These are phyloP conservation scores for Ceratocystis cacaofunesta DNA, from an alignment of 2,329 filamentous ascomycete genomes.

Conservation along the genomic window DNA sequence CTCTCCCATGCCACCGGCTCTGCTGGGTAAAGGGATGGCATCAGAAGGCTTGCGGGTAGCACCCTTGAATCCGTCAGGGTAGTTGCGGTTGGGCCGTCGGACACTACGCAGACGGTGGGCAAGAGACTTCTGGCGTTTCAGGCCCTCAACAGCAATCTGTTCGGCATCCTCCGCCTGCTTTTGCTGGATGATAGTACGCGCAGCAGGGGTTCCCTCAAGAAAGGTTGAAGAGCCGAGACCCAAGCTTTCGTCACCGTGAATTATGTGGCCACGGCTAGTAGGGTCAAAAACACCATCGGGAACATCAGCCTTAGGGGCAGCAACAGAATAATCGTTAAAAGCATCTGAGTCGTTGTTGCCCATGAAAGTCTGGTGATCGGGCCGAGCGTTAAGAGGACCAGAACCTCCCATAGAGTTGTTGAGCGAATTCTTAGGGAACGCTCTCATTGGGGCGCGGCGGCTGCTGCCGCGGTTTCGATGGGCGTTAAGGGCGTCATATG, in stretches of 20 bases:
- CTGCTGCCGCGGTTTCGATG: constrained; percentile 78
- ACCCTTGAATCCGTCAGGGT: constrained; percentile 27
- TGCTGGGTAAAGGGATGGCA: constrained; percentile 20
- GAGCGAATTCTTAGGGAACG: constrained; percentile 79
- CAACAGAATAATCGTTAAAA: constrained; percentile 61
- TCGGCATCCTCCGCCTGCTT: constrained; percentile 55
- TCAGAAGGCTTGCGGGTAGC: constrained; percentile 30
- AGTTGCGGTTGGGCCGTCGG: constrained; percentile 34
- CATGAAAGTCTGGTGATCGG: constrained; percentile 79
- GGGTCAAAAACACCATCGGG: constrained; percentile 47
- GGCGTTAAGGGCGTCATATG: constrained; percentile 91
- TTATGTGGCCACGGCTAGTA: constrained; percentile 47
- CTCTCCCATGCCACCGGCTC: constrained; percentile 15
- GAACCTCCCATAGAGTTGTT: constrained; percentile 86
- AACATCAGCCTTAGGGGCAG: constrained; percentile 22
- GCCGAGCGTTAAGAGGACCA: constrained; percentile 65
- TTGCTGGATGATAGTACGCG: constrained; percentile 61
- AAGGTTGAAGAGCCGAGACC: constrained; percentile 92
- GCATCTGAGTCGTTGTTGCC: constrained; percentile 68
- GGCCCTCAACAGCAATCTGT: constrained; percentile 37
- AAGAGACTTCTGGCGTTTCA: constrained; percentile 86
- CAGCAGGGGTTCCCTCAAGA: constrained; percentile 81
- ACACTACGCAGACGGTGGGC: constrained; percentile 83
- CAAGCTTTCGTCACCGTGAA: constrained; percentile 71
- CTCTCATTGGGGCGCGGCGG: constrained; percentile 81